Base-by-base conservation (phyloP, 495 filamentous ascomycete species). In the Thozetella sp. region DNA sequence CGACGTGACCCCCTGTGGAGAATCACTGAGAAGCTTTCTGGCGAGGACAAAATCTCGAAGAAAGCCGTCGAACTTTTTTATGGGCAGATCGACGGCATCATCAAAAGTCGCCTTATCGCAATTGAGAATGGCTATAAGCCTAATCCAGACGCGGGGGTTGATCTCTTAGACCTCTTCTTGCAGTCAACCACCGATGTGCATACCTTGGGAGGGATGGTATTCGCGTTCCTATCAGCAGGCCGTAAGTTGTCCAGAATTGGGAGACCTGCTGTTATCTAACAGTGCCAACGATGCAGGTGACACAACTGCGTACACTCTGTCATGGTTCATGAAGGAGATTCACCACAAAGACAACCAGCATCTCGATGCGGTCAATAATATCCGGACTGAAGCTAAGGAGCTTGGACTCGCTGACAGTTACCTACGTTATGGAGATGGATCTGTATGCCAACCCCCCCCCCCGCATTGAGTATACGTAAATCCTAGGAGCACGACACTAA, bases 271-370 rank as follows among this genome's bases (percentile, higher is more conserved):
- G n/a, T n/a, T n/a, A n/a, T n/a, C n/a, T 48, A 48, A 48, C 43
- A 4, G 3, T 19, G 12, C 20, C 43, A n/a, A 19, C 12, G 11
- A 48, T 48, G 4, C 43, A 48, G 43, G 43, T 19, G 43, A 48
- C 43, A 48, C 43, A 3, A 48, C 43, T 48, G 43, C 43, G n/a
- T 48, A 48, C 43, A 48, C 9, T n/a, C 9, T 48, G 11, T 48
- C 43, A n/a, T 48, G 43, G 43, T n/a, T 48, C 10, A 48, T 48
- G 43, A 48, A 48, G n/a, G 43, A 48, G n/a, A 48, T 48, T 20
- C 43, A 48, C 43, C 43, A 48, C 43, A 48, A 20, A 4, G 43
- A 48, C 9, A 48, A 48, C 43, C 43, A n/a, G n/a, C 43, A 19
- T 48, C 43, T 48, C 9, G 43, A 48, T 20, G 43, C 43, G 4